Conservation (phyloP, 169 alveolate genomes). For the Cyclospora cayetanensis region DNA sequence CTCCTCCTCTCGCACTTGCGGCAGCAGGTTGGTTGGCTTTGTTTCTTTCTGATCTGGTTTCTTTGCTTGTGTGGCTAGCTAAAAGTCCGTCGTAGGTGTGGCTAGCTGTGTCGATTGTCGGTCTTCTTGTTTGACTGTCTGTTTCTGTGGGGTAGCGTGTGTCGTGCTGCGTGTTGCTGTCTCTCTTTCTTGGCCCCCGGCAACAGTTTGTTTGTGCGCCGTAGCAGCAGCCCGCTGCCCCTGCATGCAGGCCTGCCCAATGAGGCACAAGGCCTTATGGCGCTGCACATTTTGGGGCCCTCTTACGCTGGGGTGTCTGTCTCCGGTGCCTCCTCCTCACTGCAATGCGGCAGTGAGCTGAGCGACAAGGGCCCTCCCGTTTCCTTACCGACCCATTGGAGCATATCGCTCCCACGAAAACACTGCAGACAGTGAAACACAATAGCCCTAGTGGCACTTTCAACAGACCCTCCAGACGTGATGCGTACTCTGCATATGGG, state of each 20-base stretch:
- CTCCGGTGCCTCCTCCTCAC: too few relatives aligned
- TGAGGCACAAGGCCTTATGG: background rate
- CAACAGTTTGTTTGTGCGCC: too few relatives aligned
- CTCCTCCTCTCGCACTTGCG: background rate
- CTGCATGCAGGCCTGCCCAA: slow-evolving; percentile 1
- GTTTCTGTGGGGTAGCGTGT: background rate
- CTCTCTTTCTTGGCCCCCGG: background rate
- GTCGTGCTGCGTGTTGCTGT: slow-evolving; percentile 40
- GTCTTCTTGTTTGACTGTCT: slow-evolving; percentile 1
- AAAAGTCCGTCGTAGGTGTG: background rate
- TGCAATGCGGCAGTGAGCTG: slow-evolving; percentile 31
- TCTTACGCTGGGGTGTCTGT: background rate
- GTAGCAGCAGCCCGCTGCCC: too few relatives aligned
- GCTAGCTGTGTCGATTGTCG: too few relatives aligned
- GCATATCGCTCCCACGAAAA: background rate
- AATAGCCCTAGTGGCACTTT: background rate
- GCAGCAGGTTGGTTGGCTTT: background rate
- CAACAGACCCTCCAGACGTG: too few relatives aligned
- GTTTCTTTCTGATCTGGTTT: too few relatives aligned
- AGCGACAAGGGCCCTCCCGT: slow-evolving; percentile 42
- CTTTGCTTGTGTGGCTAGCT: too few relatives aligned
- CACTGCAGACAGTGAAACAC: background rate
- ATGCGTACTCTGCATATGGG: too few relatives aligned
- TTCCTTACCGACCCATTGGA: slow-evolving; percentile 7
- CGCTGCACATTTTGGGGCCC: background rate